Base-by-base conservation (phyloP, 2,329 filamentous ascomycete genomes). In the Botrytis cinerea region DNA sequence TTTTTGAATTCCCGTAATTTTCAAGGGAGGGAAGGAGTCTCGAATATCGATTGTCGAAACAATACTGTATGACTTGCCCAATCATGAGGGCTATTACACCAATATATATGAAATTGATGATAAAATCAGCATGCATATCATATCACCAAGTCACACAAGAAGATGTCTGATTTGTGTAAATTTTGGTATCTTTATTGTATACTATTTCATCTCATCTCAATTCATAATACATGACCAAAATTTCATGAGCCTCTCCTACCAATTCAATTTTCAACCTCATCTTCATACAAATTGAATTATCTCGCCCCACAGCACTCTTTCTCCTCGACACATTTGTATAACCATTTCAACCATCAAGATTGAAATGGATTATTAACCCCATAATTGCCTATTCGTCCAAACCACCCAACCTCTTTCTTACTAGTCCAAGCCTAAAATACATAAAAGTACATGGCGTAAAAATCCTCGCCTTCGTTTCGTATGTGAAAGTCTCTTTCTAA, bases 371-470 rank as follows among this genome's bases (percentile, higher is more conserved):
- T 28, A 9, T 45, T 12, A 32, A 43, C 20, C 54, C 20, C 12
- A 4, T 51, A 25, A 59, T 45, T 18, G 16, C 35, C n/a, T 40
- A 10, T 67, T 51, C 63, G 7, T 45, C 63, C 28, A 67, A 67
- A n/a, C 32, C 22, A 38, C 25, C 22, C 32, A 20, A 28, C 2
- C 18, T 22, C 4, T 7, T 38, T 16, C 12, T 22, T 10, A n/a
- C 32, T 38, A n/a, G 43, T 32, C 48, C 48, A 57, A 45, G 10
- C 66, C 66, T 57, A 57, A 57, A 57, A 57, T 57, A 57, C 66
- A 69, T 57, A 69, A 57, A 43, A 69, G 38, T 45, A 57, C 66
- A 69, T 32, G 57, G n/a, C 35, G 48, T 69, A 22, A 25, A 48
- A 69, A 25, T 57, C 10, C 48, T 57, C 66, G n/a, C 40, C 38